These are phyloP conservation scores for Plenodomus biglobosus DNA, from an alignment of 2,329 filamentous ascomycete genomes.

Conservation along the genomic window DNA sequence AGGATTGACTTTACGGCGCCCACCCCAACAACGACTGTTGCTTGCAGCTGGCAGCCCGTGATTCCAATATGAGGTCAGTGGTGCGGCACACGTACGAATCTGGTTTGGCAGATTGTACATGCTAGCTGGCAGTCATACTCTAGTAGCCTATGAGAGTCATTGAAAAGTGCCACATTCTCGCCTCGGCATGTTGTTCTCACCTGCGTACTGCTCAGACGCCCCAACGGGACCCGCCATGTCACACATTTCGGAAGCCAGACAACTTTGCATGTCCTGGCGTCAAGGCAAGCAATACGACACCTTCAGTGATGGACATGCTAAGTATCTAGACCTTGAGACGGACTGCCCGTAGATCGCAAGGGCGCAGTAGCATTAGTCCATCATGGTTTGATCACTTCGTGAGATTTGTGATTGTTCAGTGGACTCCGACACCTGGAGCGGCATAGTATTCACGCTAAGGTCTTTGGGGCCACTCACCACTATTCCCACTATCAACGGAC, in stretches of 20 bases:
- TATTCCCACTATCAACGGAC: slow-evolving; percentile 16
- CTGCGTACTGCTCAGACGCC: slow-evolving; percentile 4
- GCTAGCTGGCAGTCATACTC: slow-evolving; percentile 17
- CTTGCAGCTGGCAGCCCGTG: slow-evolving; percentile 2
- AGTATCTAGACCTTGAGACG: neutral
- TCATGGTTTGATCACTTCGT: slow-evolving; percentile 1
- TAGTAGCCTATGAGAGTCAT: slow-evolving; percentile 17
- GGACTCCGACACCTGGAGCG: neutral
- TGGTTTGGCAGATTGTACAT: slow-evolving; percentile 14
- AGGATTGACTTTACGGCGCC: neutral
- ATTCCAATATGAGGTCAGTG: slow-evolving; percentile 15
- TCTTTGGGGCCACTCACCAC: slow-evolving; percentile 4
- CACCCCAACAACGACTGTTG: neutral
- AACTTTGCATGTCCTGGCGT: neutral
- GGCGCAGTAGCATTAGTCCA: slow-evolving; percentile 1
- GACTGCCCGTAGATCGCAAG: neutral
- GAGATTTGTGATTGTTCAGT: neutral
- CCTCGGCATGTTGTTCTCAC: slow-evolving; percentile 5
- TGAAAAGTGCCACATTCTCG: slow-evolving; percentile 13
- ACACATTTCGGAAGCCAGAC: neutral
- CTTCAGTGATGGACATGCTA: neutral
- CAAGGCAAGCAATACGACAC: neutral
- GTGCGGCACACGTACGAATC: slow-evolving; percentile 6
- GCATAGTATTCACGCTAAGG: slow-evolving; percentile 15
- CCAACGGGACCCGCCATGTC: slow-evolving; percentile 2